These are phyloP conservation scores for Fusarium pilosicola DNA, from an alignment of 2,329 filamentous ascomycete genomes.

Conservation along the genomic window DNA sequence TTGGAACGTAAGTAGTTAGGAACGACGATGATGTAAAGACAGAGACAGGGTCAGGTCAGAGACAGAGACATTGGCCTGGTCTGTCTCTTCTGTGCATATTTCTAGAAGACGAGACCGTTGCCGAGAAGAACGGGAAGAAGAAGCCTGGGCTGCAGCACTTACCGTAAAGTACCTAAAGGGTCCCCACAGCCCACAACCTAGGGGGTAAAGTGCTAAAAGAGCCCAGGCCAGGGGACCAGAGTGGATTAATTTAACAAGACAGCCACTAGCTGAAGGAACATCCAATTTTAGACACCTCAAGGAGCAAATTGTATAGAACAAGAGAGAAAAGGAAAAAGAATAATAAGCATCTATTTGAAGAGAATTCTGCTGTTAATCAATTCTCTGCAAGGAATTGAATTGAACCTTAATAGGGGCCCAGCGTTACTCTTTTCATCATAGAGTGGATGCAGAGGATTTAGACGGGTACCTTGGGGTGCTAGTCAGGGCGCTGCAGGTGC, in stretches of 20 bases:
- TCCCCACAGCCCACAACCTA: constrained; percentile 5
- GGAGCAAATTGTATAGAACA: background rate
- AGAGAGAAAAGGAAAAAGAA: background rate
- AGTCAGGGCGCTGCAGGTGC: constrained; percentile 11
- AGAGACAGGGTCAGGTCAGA: background rate
- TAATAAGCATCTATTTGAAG: background rate
- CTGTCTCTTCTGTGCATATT: constrained; percentile 23
- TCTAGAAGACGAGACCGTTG: constrained; percentile 31
- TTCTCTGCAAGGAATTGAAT: background rate
- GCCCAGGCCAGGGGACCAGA: constrained; percentile 6
- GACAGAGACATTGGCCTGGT: background rate
- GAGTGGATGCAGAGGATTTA: background rate
- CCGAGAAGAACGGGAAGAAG: constrained; percentile 15
- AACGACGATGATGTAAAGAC: constrained; percentile 14
- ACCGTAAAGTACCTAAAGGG: constrained; percentile 26
- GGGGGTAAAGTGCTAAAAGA: constrained; percentile 1
- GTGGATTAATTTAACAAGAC: constrained; percentile 33
- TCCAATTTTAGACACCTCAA: constrained; percentile 29
- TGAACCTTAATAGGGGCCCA: constrained; percentile 10
- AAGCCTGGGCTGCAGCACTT: constrained; percentile 19
- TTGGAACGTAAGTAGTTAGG: background rate
- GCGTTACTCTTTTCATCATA: constrained; percentile 12
- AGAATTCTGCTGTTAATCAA: background rate
- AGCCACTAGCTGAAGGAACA: background rate
- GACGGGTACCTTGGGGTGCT: background rate